Conservation (phyloP, 371 early-diverging fungal genomes). For the Rhizopus arrhizus region DNA sequence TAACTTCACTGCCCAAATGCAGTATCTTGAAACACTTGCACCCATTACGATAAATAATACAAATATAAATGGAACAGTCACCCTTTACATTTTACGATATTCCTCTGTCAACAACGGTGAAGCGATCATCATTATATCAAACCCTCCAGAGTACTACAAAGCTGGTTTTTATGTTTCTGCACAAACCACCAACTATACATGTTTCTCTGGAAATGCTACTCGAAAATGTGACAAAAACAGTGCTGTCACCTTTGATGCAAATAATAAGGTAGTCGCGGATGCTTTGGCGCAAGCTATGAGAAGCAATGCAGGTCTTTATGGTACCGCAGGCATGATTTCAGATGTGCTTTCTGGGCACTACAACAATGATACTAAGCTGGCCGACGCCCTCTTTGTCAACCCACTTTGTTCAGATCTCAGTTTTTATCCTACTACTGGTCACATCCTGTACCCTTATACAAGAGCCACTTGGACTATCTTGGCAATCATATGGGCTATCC, state of each 20-base stretch:
- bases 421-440: background rate
- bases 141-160: background rate
- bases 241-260: background rate
- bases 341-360: conserved; percentile 10
- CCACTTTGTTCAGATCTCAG: conserved; percentile 10
- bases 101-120: conserved; percentile 9
- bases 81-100: conserved; percentile 6
- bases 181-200: conserved; percentile 14
- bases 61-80: background rate
- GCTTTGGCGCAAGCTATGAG: conserved; percentile 12
- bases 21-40: background rate
- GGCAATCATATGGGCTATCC: conserved; percentile 13
- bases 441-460: conserved; percentile 11
- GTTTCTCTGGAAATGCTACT: background rate
- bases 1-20: background rate
- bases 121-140: conserved; percentile 8
- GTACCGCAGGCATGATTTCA: background rate
- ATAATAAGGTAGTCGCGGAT: conserved; percentile 20
- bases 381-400: conserved; percentile 14
- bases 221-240: background rate
- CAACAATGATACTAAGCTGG: conserved; percentile 5
- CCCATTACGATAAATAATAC: background rate
- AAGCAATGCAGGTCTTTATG: conserved; percentile 12
- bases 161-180: conserved; percentile 17
- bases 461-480: conserved; percentile 12